Evolutionary conservation across 768 basidiomycete species (phyloP).

Genomic region (Agaricus sinodeliciosus): DNA sequence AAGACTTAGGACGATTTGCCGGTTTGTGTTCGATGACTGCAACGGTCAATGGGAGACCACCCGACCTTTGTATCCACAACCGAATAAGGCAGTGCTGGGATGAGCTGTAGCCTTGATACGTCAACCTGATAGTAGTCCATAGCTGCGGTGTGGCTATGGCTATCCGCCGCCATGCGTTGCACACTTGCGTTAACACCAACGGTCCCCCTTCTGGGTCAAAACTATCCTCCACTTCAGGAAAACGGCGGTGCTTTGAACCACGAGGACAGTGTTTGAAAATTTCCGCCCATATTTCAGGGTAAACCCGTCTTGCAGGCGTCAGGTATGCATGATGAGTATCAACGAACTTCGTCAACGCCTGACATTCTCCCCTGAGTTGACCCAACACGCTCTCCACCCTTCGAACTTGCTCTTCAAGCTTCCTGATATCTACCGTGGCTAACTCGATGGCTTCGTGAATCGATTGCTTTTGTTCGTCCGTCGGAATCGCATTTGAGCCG

Average conservation of each 20-base stretch:
- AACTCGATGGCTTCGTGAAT: background rate
- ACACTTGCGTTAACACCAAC: slow-evolving; percentile 12
- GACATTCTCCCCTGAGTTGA: slow-evolving; percentile 8
- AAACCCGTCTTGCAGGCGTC: slow-evolving; percentile 14
- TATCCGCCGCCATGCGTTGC: slow-evolving; percentile 12
- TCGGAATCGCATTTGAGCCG: slow-evolving; percentile 11
- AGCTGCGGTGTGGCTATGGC: slow-evolving; percentile 13
- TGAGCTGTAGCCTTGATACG: background rate
- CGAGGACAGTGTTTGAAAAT: slow-evolving; percentile 12
- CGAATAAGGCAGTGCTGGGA: slow-evolving; percentile 8
- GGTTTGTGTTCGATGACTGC: slow-evolving; percentile 10
- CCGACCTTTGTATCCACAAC: slow-evolving; percentile 10
- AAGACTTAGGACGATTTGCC: background rate
- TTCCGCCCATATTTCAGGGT: slow-evolving; percentile 13
- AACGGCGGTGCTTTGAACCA: slow-evolving; percentile 9
- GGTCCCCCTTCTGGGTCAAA: slow-evolving; percentile 13
- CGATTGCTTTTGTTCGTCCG: background rate
- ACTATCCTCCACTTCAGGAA: slow-evolving; percentile 12
- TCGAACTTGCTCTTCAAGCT: slow-evolving; percentile 10
- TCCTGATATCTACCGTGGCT: slow-evolving; percentile 3
- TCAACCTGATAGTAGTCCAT: slow-evolving; percentile 13
- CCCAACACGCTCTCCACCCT: slow-evolving; percentile 7
- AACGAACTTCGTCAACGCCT: slow-evolving; percentile 6
- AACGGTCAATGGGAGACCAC: slow-evolving; percentile 9
- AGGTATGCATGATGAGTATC: slow-evolving; percentile 11